Conservation (phyloP, 2,329 filamentous ascomycete species). For the Triangularia setosa region DNA sequence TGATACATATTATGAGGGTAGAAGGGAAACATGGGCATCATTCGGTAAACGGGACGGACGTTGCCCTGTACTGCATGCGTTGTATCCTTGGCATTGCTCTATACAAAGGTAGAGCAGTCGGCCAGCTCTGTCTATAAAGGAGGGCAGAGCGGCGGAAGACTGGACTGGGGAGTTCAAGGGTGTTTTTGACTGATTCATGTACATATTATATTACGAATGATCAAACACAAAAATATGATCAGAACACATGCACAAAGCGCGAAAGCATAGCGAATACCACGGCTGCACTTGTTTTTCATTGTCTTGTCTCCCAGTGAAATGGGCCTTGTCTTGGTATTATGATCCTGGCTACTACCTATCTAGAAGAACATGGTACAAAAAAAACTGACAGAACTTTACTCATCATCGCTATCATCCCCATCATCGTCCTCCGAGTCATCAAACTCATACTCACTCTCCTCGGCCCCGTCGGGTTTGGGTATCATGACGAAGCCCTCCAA, state of each 20-base stretch:
- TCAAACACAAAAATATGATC: not conserved
- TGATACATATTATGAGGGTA: not conserved
- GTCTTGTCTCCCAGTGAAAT: not conserved
- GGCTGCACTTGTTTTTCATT: not conserved
- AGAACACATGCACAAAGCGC: not conserved
- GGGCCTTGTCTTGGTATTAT: not conserved
- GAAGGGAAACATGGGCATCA: not conserved
- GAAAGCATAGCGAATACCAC: not conserved
- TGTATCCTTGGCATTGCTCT: not conserved
- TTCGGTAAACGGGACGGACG: conserved; percentile 7
- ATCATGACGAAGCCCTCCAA: conserved; percentile 83
- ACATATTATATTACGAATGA: not conserved
- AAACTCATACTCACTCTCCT: conserved; percentile 53
- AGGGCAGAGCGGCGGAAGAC: not conserved
- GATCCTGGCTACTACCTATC: not conserved
- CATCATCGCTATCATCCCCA: conserved; percentile 31
- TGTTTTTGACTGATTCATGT: not conserved
- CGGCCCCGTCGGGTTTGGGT: conserved; percentile 57
- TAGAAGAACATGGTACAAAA: not conserved
- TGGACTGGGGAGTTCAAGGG: not conserved
- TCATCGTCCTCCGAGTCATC: conserved; percentile 39
- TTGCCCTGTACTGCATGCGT: not conserved
- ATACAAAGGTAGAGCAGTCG: not conserved
- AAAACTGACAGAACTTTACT: conserved; percentile 7
- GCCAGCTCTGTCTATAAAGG: not conserved